Percentiles rank a stretch among this genome's conserved stretches.
Conservation (phyloP, 2,329 filamentous ascomycete species). For the Cladosporium phlei region DNA sequence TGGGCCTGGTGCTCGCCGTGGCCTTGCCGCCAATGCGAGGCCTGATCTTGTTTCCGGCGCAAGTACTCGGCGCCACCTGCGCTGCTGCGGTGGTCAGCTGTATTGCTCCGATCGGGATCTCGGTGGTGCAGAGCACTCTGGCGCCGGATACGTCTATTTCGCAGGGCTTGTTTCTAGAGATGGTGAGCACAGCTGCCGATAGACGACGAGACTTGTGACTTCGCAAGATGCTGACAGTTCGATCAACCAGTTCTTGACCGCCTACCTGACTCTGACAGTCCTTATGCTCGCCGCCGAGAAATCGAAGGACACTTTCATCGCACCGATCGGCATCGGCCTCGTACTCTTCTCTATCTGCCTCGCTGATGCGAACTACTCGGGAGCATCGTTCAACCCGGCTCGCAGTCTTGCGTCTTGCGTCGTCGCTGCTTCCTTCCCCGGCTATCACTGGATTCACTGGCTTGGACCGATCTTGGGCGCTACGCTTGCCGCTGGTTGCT, state of each 20-base stretch:
- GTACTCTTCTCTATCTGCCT: slow-evolving; percentile 49
- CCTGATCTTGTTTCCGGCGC: slow-evolving; percentile 26
- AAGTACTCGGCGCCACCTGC: slow-evolving; percentile 28
- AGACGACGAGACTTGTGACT: no score
- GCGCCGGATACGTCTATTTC: slow-evolving; percentile 24
- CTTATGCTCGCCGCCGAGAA: slow-evolving; percentile 40
- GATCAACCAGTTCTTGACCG: slow-evolving; percentile 34
- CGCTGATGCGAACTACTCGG: slow-evolving; percentile 30
- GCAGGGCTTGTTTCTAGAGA: slow-evolving; percentile 43
- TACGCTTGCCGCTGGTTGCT: slow-evolving; percentile 22
- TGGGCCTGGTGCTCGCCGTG: slow-evolving; percentile 29
- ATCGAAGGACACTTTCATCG: slow-evolving; percentile 42
- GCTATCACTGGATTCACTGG: slow-evolving; percentile 32
- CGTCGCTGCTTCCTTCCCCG: slow-evolving; percentile 25
- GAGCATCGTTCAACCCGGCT: slow-evolving; percentile 31
- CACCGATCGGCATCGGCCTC: slow-evolving; percentile 46
- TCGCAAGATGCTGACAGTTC: neutral
- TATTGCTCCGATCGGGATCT: slow-evolving; percentile 35
- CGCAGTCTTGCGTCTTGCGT: slow-evolving; percentile 31
- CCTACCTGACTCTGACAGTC: slow-evolving; percentile 38
- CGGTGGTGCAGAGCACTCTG: slow-evolving; percentile 27
- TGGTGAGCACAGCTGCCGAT: no score
- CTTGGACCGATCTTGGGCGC: slow-evolving; percentile 25
- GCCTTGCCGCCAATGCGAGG: slow-evolving; percentile 25
- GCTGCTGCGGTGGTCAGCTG: slow-evolving; percentile 28